These are phyloP conservation scores for Mallotus japonicus DNA, from an alignment of 441 rosid species.

Conservation along the genomic window DNA sequence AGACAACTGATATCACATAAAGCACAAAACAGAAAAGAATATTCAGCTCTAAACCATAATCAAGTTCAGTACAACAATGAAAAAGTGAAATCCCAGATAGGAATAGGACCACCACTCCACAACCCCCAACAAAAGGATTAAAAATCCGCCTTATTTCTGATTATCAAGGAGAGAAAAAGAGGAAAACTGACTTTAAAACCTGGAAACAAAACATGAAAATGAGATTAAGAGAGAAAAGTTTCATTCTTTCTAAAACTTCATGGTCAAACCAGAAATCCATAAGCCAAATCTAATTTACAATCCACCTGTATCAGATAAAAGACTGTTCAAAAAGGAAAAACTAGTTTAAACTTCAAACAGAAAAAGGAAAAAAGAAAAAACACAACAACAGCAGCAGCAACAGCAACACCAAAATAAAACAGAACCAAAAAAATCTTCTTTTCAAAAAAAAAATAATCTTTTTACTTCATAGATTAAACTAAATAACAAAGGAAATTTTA, in stretches of 20 bases:
- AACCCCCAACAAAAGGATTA: neutral
- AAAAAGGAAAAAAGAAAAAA: neutral
- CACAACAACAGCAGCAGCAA: neutral
- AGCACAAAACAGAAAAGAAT: neutral
- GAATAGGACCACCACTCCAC: neutral
- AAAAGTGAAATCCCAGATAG: neutral
- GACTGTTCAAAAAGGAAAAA: neutral
- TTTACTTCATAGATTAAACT: conserved; percentile 6
- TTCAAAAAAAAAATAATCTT: neutral
- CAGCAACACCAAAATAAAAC: neutral
- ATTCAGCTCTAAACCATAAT: neutral
- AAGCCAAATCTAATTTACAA: conserved; percentile 13
- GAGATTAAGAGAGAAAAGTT: neutral
- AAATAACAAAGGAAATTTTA: conserved; percentile 1
- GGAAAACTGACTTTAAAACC: neutral
- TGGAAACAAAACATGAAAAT: neutral
- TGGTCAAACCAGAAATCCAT: conserved; percentile 8
- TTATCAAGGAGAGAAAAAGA: neutral
- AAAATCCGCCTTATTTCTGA: neutral
- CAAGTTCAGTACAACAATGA: neutral
- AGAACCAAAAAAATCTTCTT: neutral
- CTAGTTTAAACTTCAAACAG: neutral
- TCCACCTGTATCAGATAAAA: neutral
- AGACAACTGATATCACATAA: conserved; percentile 13
- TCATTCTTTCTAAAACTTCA: neutral